These are phyloP conservation scores for Phylloporus scabripes DNA, from an alignment of 768 basidiomycete species.

Conservation along the genomic window DNA sequence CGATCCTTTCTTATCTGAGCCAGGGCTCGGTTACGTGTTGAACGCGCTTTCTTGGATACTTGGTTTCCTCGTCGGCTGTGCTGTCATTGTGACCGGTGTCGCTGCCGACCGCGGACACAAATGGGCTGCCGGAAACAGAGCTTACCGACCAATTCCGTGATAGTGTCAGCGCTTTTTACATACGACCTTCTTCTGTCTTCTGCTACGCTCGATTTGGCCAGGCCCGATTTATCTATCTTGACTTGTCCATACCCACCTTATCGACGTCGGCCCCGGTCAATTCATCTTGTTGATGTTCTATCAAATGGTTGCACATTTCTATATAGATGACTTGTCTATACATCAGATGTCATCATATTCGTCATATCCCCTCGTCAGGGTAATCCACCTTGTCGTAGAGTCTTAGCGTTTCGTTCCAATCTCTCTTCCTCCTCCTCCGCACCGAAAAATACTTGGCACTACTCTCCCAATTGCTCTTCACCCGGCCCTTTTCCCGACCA, in stretches of 20 bases:
- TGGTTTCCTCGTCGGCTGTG: constrained; percentile 46
- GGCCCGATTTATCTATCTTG: background rate
- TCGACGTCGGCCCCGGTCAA: background rate
- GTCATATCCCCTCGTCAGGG: constrained; percentile 44
- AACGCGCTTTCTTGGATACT: constrained; percentile 58
- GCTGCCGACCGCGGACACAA: constrained; percentile 43
- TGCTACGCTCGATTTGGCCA: background rate
- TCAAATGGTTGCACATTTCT: no score
- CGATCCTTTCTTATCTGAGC: constrained; percentile 1
- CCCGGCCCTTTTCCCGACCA: constrained; percentile 66
- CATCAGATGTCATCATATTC: background rate
- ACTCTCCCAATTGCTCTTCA: constrained; percentile 62
- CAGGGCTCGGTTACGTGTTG: constrained; percentile 57
- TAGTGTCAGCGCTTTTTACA: background rate
- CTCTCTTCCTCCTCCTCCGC: constrained; percentile 70
- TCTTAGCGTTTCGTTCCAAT: constrained; percentile 84
- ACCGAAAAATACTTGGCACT: constrained; percentile 74
- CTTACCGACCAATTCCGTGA: constrained; percentile 41
- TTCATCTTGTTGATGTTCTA: background rate
- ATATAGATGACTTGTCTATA: background rate
- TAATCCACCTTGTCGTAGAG: constrained; percentile 82
- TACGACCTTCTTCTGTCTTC: background rate
- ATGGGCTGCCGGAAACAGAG: constrained; percentile 77
- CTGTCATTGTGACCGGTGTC: constrained; percentile 57
- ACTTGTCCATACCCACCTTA: constrained; percentile 7